These are phyloP conservation scores for Pyricularia sp. DNA, from an alignment of 2,329 filamentous ascomycete species.

Conservation along the genomic window DNA sequence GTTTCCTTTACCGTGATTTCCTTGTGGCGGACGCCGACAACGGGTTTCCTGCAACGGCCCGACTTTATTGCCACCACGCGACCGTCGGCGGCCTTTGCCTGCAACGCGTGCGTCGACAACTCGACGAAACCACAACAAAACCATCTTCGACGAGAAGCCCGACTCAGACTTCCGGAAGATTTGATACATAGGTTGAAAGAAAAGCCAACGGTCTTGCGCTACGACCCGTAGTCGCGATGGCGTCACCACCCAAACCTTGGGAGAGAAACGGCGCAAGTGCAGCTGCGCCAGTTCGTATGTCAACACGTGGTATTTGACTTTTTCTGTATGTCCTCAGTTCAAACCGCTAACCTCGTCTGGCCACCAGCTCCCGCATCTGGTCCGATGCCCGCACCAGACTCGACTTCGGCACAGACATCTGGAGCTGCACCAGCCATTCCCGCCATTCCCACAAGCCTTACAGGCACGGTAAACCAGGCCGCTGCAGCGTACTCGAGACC, in stretches of 20 bases:
- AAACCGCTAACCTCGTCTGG: neutral
- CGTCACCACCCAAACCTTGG: slow-evolving; percentile 95
- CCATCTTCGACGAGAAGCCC: neutral
- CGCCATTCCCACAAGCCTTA: slow-evolving; percentile 65
- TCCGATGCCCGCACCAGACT: slow-evolving; percentile 21
- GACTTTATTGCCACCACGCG: neutral
- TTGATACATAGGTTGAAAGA: neutral
- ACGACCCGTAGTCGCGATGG: slow-evolving; percentile 28
- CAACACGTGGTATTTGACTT: neutral
- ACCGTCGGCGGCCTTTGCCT: neutral
- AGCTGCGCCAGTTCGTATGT: slow-evolving; percentile 5
- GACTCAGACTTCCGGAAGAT: neutral
- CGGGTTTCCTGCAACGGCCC: neutral
- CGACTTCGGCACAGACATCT: slow-evolving; percentile 27
- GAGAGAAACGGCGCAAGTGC: slow-evolving; percentile 58
- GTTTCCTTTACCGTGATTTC: neutral
- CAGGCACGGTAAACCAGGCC: slow-evolving; percentile 73
- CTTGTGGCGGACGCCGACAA: neutral
- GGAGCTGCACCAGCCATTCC: slow-evolving; percentile 57
- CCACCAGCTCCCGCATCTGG: slow-evolving; percentile 4
- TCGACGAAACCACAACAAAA: neutral
- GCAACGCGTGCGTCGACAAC: neutral
- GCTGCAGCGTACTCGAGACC: slow-evolving; percentile 63
- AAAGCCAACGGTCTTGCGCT: neutral
- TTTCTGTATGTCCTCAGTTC: neutral